These are phyloP conservation scores for Kluyveromyces aestuarii DNA, from an alignment of 805 yeast genomes.

Conservation along the genomic window DNA sequence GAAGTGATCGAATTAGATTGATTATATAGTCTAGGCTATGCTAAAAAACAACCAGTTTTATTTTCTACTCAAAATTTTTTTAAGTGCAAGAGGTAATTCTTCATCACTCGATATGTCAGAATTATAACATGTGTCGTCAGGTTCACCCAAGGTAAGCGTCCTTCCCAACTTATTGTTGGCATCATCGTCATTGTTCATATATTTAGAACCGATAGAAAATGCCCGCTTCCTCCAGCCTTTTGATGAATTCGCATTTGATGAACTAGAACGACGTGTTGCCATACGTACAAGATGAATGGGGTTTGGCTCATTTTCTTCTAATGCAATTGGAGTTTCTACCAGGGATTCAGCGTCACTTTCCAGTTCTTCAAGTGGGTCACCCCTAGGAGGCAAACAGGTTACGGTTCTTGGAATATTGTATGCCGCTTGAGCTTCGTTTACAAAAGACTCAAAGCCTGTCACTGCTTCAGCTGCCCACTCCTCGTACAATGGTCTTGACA, in stretches of 20 bases:
- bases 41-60: neutral
- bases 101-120: conserved; percentile 14
- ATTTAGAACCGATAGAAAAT: conserved; percentile 30
- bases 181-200: conserved; percentile 11
- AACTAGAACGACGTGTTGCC: conserved; percentile 18
- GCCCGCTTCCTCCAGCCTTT: conserved; percentile 28
- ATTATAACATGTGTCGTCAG: conserved; percentile 3
- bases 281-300: conserved; percentile 19
- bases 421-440: conserved; percentile 5
- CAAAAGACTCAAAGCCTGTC: conserved; percentile 27
- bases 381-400: neutral
- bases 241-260: conserved; percentile 15
- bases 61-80: conserved; percentile 25
- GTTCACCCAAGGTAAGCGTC: conserved; percentile 23
- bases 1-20: conserved; percentile 76
- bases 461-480: conserved; percentile 36
- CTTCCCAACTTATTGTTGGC: conserved; percentile 6
- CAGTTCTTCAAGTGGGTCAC: neutral
- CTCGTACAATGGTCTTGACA: conserved; percentile 37
- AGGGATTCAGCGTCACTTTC: neutral
- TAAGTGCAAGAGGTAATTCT: conserved; percentile 32
- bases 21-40: neutral
- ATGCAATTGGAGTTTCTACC: neutral
- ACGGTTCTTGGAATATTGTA: neutral
- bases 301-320: conserved; percentile 5